Base-by-base conservation (phyloP, 345 rosid genomes). In the Draba incana region DNA sequence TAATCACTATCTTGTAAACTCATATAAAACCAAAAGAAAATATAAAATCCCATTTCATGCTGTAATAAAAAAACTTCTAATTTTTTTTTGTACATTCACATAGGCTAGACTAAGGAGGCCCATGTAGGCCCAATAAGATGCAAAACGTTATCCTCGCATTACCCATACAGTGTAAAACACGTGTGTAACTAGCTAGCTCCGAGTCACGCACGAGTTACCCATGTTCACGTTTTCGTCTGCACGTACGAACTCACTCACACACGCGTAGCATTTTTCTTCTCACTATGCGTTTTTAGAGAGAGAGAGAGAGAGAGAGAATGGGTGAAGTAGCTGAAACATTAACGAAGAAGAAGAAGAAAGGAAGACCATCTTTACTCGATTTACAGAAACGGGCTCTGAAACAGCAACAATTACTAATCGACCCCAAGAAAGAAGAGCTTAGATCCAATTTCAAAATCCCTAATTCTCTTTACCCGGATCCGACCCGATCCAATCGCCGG, bases 261-360 rank as follows among this genome's bases (percentile, higher is more conserved):
- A 20, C 20, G 20, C 20, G 20, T 20, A 20, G 20, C 20, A 20
- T 20, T 20, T 20, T 20, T 20, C 20, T 20, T 20, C 20, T 20
- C 20, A 31, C 6, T 5, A 35, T 35, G 43, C 44, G 48, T 28
- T 15, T 44, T 83, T 79, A 48, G 68, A 23, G 42, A 42, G 37
- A 24, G 52, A 67, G 10, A 46, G 56, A 61, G 37, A 50, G 28
- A 73, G 5, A 45, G 61, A 52, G 35, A 77, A 79, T 74, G 82
- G 78, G 79, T 15, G 88, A 85, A 56, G 80, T 74, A 68, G 82
- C 83, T 23, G 83, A 69, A 14, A 76, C 81, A 72, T 64, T 77
- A 83, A 80, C 70, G 79, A 82, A 79, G 96, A 88, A 75, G 94
- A 86, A 86, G 88, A 92, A 92, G 75, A 92, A 92, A 82, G 97